A percentile compares a stretch with the other conserved stretches of the same genome.
phyloP scores from a whole-genome alignment of 768 basidiomycete genomes.

The Rhodotorula sphaerocarpa region DNA sequence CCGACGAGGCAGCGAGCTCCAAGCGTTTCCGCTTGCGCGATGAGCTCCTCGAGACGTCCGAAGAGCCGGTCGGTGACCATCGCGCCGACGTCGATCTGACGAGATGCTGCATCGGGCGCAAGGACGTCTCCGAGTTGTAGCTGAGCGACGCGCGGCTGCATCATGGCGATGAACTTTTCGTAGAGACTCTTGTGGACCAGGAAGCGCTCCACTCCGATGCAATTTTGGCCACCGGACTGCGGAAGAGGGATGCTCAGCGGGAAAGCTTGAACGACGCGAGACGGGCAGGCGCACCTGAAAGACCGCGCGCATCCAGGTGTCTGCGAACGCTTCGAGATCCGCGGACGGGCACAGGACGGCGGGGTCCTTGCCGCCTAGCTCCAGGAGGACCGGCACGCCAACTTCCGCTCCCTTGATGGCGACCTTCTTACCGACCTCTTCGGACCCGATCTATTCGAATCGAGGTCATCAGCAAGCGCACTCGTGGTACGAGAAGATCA shows the following conservation, averaged over 20 bases:
- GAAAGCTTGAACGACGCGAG: neutral
- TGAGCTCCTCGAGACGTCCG: conserved; percentile 53
- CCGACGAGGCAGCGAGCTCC: conserved; percentile 62
- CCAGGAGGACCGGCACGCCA: conserved; percentile 83
- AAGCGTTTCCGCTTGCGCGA: conserved; percentile 59
- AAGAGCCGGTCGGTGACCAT: conserved; percentile 76
- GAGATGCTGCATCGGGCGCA: neutral
- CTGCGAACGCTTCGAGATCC: conserved; percentile 68
- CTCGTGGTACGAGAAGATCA: conserved; percentile 16
- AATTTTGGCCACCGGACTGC: conserved; percentile 86
- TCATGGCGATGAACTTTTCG: conserved; percentile 60
- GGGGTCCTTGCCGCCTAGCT: conserved; percentile 73
- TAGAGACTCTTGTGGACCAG: conserved; percentile 74
- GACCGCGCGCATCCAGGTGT: conserved; percentile 79
- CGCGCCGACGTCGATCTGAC: conserved; percentile 61
- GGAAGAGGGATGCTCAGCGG: neutral
- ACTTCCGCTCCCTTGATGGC: conserved; percentile 74
- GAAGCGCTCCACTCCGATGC: conserved; percentile 90
- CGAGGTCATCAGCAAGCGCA: neutral
- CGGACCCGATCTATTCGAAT: conserved; percentile 33
- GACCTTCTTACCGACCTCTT: conserved; percentile 51
- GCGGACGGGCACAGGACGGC: conserved; percentile 79
- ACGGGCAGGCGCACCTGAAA: conserved; percentile 57
- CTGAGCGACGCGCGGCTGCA: conserved; percentile 42
- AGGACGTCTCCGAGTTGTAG: conserved; percentile 39